Conservation (phyloP, 2,329 filamentous ascomycete genomes). For the Zasmidium angulare region DNA sequence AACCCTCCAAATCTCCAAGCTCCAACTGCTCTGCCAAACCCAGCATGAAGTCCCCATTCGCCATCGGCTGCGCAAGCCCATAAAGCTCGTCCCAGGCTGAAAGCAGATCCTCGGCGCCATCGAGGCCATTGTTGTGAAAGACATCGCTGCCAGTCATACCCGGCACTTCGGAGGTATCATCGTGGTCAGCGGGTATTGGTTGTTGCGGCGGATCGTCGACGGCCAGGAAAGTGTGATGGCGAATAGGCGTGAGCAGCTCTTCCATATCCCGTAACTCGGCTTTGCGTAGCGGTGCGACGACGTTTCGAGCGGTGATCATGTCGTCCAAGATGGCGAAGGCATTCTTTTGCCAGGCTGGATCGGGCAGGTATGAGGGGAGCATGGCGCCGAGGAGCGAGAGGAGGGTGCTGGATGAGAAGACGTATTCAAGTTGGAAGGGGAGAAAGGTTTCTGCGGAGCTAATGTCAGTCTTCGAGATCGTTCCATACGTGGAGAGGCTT, state of each 20-base stretch:
- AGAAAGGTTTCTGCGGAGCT: constrained; percentile 18
- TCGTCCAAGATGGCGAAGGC: constrained; percentile 21
- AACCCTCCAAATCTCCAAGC: background rate
- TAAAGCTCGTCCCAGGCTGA: background rate
- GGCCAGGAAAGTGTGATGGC: background rate
- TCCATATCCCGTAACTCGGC: constrained; percentile 21
- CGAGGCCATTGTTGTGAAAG: background rate
- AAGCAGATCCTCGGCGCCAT: background rate
- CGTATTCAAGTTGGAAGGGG: constrained; percentile 26
- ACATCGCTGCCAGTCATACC: background rate
- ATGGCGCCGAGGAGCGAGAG: constrained; percentile 21
- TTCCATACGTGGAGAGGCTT: background rate
- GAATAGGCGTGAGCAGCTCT: background rate
- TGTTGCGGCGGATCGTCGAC: background rate
- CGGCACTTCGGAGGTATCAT: background rate
- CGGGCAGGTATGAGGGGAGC: constrained; percentile 20
- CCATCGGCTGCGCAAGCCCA: background rate
- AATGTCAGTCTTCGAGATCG: background rate
- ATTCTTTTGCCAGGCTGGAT: constrained; percentile 15
- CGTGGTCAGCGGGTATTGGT: background rate
- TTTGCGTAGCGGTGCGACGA: constrained; percentile 21
- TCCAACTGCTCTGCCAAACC: background rate
- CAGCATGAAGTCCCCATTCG: background rate
- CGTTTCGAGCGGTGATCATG: constrained; percentile 23
- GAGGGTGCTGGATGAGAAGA: constrained; percentile 22